These are phyloP conservation scores for Rubia tinctorum DNA, from an alignment of 305 asterid genomes.

Conservation along the genomic window DNA sequence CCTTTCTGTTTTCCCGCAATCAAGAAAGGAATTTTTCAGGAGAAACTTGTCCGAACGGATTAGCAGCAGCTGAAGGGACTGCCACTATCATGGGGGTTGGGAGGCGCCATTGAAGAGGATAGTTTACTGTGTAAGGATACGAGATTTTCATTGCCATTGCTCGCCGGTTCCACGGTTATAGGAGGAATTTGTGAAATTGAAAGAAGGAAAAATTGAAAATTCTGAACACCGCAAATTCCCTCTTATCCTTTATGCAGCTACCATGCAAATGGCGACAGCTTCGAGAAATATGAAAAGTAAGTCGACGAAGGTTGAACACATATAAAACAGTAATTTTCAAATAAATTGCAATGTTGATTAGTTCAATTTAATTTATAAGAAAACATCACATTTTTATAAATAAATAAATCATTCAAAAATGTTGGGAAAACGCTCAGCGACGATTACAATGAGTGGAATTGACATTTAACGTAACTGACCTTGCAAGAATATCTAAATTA, in stretches of 20 bases:
- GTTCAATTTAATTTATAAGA: too few species aligned
- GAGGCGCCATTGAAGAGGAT: too few species aligned
- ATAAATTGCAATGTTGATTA: too few species aligned
- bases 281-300: not conserved
- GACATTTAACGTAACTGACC: too few species aligned
- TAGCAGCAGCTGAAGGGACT: not conserved
- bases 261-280: not conserved
- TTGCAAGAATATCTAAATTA: too few species aligned
- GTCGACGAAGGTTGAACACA: not conserved
- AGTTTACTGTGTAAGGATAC: not conserved
- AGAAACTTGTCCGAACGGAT: not conserved
- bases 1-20: not conserved
- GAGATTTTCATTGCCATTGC: not conserved
- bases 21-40: conserved; percentile 10
- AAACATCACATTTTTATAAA: too few species aligned
- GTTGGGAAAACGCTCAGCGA: too few species aligned
- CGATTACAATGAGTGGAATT: too few species aligned
- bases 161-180: not conserved
- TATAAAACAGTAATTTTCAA: too few species aligned
- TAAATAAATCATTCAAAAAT: too few species aligned
- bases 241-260: not conserved
- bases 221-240: not conserved
- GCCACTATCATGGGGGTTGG: not conserved
- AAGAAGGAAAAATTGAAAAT: not conserved
- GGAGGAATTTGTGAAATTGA: not conserved